These are phyloP conservation scores for Phytophthora parvispora DNA, from an alignment of 352 stramenopile species.

Conservation along the genomic window DNA sequence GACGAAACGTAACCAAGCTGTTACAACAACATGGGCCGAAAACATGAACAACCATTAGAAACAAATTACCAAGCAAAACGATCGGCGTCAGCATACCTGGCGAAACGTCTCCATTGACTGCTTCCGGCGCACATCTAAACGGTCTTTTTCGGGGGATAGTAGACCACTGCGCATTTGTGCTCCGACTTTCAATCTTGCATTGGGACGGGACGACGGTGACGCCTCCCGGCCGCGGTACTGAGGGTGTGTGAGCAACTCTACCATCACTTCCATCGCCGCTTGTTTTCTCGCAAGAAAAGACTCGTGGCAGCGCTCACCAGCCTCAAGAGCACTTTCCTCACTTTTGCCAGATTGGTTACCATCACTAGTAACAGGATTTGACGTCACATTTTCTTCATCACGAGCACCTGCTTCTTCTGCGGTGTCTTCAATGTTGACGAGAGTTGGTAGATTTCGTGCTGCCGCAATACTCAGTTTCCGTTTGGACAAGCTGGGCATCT, in stretches of 20 bases:
- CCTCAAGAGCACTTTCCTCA: conserved; percentile 17
- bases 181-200: conserved; percentile 3
- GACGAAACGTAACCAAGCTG: conserved; percentile 68
- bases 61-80: not conserved
- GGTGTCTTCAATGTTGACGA: conserved; percentile 25
- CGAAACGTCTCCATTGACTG: conserved; percentile 73
- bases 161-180: conserved; percentile 48
- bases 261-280: conserved; percentile 34
- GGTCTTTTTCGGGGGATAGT: conserved; percentile 55
- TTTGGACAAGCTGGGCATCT: conserved; percentile 31
- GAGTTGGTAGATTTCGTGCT: conserved; percentile 17
- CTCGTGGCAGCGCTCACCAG: conserved; percentile 17
- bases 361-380: conserved; percentile 8
- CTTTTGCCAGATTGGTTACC: conserved; percentile 12
- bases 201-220: conserved; percentile 5
- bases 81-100: conserved; percentile 28
- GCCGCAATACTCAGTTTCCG: conserved; percentile 16
- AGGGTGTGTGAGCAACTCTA: conserved; percentile 31
- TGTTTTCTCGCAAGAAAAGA: conserved; percentile 34
- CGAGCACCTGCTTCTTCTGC: conserved; percentile 2
- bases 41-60: not conserved
- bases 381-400: conserved; percentile 6
- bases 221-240: conserved; percentile 15
- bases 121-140: conserved; percentile 60
- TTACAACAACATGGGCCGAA: not conserved